Evolutionary conservation across 2,329 filamentous ascomycete genomes (phyloP).

Genomic region (Tolypocladium nubicola): DNA sequence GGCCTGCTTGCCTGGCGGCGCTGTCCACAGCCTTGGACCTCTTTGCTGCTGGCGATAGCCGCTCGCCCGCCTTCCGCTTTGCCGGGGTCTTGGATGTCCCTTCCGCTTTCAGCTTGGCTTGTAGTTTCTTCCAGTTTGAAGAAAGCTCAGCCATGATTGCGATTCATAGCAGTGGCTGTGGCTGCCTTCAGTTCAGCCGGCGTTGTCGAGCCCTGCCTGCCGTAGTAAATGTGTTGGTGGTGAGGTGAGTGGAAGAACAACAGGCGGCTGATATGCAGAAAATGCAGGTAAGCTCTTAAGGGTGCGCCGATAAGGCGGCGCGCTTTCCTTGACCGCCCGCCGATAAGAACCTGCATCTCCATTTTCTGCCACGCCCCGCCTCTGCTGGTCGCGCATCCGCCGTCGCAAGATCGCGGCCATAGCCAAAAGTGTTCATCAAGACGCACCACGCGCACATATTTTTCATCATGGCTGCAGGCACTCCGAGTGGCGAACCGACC

Average conservation of each 20-base stretch:
- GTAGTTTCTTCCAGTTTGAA: conserved; percentile 71
- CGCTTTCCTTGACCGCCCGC: neutral
- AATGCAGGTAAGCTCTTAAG: neutral
- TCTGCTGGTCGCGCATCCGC: neutral
- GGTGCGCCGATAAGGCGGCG: neutral
- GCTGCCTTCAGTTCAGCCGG: neutral
- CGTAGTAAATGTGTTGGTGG: neutral
- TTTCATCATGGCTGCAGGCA: conserved; percentile 43
- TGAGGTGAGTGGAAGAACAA: neutral
- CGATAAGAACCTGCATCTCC: neutral
- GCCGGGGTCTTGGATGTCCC: conserved; percentile 24
- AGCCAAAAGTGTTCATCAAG: conserved; percentile 13
- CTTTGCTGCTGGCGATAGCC: conserved; percentile 15
- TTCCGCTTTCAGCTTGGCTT: conserved; percentile 46
- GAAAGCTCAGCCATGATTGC: conserved; percentile 36
- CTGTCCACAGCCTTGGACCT: conserved; percentile 15
- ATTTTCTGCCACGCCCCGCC: neutral
- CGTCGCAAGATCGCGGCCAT: neutral
- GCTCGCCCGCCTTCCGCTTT: conserved; percentile 30
- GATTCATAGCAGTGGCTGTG: neutral
- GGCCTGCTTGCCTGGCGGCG: neutral
- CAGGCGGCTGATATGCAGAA: neutral
- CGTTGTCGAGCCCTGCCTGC: neutral
- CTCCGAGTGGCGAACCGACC: conserved; percentile 37
- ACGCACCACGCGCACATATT: neutral